Base-by-base conservation (phyloP, 2,329 filamentous ascomycete genomes). In the Eutypella sp. region DNA sequence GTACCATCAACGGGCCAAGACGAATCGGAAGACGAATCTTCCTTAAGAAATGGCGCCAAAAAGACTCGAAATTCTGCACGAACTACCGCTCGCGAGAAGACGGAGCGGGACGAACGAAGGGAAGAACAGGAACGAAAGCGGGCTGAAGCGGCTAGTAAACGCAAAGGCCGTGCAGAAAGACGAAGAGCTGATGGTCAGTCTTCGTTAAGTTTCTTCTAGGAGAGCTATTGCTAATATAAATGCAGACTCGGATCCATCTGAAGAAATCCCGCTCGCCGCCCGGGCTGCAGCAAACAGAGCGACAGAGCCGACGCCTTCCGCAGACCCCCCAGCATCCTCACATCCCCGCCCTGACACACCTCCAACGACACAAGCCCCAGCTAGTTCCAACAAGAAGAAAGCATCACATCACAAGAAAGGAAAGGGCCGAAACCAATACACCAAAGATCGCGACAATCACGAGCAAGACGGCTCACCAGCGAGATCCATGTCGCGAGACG, bases 371-470 rank as follows among this genome's bases (percentile, higher is more conserved):
- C 60, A 57, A 5, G 56, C 66, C 44, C 58, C 73, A 45, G 61
- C 74, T 45, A 69, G 63, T 52, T 70, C 74, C 2, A 73, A 78
- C 46, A 87, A 85, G 62, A 85, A 85, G 56, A 68, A 67, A 60
- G 79, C 67, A 47, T 74, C 82, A 6, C 74, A 78, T 54, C 82
- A 85, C 58, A 83, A 85, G 50, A 81, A 82, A 56, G 82, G 77
- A 29, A 82, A 84, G 47, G 85, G 86, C 16, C 83, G 86, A 51
- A 93, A 92, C 53, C 89, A 93, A 64, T 91, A 92, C 58, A 91
- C 86, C 1, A 86, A 85, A 59, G 85, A 91, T 52, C 79, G 83
- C 39, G 85, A 89, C 40, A 63, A 61, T 5, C 73, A 76, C 16
- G 73, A 72, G 8, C 57, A 63, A 24, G 77, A 81, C 23, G 76